phyloP scores from a whole-genome alignment of 2,329 filamentous ascomycete genomes.

The Cladorrhinum sp. region DNA sequence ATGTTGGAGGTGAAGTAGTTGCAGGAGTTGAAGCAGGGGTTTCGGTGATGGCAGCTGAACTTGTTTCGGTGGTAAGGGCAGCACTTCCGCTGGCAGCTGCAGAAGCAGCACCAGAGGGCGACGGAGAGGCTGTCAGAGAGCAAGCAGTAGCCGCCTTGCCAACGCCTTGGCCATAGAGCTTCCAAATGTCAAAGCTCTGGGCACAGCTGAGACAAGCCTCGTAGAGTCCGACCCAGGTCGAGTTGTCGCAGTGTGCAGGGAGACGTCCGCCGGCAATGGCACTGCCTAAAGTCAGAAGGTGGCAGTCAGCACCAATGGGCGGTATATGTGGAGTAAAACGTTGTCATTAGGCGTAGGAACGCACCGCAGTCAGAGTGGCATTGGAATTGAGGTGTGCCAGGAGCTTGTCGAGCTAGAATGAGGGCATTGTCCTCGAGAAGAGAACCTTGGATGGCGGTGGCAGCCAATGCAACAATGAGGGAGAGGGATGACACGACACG shows the following conservation, averaged over 20 bases:
- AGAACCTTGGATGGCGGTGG: constrained; percentile 9
- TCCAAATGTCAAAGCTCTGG: constrained; percentile 44
- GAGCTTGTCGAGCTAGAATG: constrained; percentile 44
- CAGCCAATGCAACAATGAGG: constrained; percentile 9
- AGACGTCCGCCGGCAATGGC: constrained; percentile 36
- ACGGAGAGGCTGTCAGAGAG: constrained; percentile 23
- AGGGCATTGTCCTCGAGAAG: constrained; percentile 14
- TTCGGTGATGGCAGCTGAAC: not conserved
- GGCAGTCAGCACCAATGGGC: not conserved
- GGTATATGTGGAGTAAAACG: no score
- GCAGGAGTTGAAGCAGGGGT: not conserved
- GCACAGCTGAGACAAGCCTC: constrained; percentile 44
- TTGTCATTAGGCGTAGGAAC: no score
- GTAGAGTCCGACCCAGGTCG: constrained; percentile 41
- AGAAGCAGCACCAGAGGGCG: constrained; percentile 5
- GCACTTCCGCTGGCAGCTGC: not conserved
- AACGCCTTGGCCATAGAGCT: constrained; percentile 40
- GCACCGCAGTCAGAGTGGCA: constrained; percentile 52
- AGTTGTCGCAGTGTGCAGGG: constrained; percentile 37
- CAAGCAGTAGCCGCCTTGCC: constrained; percentile 34
- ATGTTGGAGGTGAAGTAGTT: not conserved
- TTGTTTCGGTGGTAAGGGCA: not conserved
- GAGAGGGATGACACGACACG: not conserved
- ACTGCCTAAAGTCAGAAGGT: constrained; percentile 24
- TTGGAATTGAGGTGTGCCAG: constrained; percentile 42